Percentiles rank a stretch among this genome's conserved stretches.
Conservation (phyloP, 768 basidiomycete genomes). For the Boletus eberwhitei region DNA sequence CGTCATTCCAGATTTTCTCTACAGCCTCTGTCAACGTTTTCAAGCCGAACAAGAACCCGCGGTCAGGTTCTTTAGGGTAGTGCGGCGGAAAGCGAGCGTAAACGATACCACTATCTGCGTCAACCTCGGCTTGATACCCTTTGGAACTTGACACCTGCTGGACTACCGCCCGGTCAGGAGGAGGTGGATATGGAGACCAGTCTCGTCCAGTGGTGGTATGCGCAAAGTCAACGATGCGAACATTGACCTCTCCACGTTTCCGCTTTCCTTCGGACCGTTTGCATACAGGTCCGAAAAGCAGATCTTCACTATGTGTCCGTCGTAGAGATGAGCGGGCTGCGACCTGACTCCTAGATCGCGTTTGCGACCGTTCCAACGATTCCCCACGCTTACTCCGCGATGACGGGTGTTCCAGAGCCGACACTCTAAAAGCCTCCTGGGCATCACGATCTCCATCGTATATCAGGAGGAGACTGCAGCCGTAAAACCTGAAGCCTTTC, state of each 20-base stretch:
- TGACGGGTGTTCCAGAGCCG: conserved; percentile 62
- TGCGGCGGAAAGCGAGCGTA: conserved; percentile 95
- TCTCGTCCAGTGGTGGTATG: conserved; percentile 96
- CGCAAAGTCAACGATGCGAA: conserved; percentile 97
- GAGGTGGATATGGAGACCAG: conserved; percentile 66
- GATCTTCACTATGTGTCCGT: conserved; percentile 77
- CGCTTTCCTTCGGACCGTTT: conserved; percentile 63
- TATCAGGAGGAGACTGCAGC: conserved; percentile 93
- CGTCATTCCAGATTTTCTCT: conserved; percentile 84
- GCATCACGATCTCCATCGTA: conserved; percentile 93
- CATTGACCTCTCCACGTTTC: conserved; percentile 87
- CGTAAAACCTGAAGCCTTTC: conserved; percentile 97
- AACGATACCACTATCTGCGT: conserved; percentile 76
- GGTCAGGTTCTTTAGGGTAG: conserved; percentile 83
- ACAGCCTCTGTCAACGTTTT: conserved; percentile 74
- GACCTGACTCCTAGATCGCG: conserved; percentile 40
- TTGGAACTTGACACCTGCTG: conserved; percentile 55
- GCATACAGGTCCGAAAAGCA: conserved; percentile 62
- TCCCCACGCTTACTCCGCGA: conserved; percentile 70
- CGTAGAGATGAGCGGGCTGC: conserved; percentile 50
- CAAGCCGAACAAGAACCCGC: conserved; percentile 91
- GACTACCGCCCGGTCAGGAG: conserved; percentile 36
- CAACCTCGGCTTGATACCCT: conserved; percentile 80
- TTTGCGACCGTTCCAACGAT: conserved; percentile 61
- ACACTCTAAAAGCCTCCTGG: conserved; percentile 70